Evolutionary conservation across 768 basidiomycete species (phyloP).

Genomic region (Boletus pseudopeckii): DNA sequence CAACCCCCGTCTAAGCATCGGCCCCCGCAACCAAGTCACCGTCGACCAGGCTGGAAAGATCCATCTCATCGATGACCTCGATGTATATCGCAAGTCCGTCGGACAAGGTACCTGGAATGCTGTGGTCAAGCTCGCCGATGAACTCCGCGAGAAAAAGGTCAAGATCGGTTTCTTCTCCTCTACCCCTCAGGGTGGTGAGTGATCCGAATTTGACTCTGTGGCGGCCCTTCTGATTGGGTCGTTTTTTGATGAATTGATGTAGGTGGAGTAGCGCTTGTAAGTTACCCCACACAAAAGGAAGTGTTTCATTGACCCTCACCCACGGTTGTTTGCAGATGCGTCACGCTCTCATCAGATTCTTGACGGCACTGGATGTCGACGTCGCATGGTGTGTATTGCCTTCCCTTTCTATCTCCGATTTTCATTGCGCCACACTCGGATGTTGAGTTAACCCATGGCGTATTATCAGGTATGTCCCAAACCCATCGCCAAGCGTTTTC

Average conservation of each 20-base stretch:
- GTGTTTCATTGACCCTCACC: conserved; percentile 8
- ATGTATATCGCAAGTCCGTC: conserved; percentile 73
- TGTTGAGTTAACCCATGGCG: conserved; percentile 3
- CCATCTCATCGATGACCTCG: conserved; percentile 78
- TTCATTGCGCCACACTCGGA: neutral
- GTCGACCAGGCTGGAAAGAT: conserved; percentile 88
- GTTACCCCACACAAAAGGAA: conserved; percentile 32
- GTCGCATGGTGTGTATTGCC: conserved; percentile 63
- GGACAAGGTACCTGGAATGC: conserved; percentile 75
- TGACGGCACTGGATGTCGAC: conserved; percentile 76
- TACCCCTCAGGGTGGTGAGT: conserved; percentile 87
- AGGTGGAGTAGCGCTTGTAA: conserved; percentile 91
- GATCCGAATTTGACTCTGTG: conserved; percentile 2
- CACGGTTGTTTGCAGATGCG: conserved; percentile 61
- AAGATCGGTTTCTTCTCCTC: conserved; percentile 94
- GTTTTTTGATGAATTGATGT: conserved; percentile 19
- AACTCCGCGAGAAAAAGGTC: conserved; percentile 80
- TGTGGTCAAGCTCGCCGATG: conserved; percentile 76
- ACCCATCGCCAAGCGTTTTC: conserved; percentile 86
- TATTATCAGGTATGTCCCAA: conserved; percentile 75
- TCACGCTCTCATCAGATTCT: conserved; percentile 87
- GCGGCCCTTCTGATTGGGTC: conserved; percentile 22
- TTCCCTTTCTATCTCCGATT: conserved; percentile 3
- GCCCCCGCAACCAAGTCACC: conserved; percentile 79
- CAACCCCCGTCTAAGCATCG: conserved; percentile 80